Evolutionary conservation across 192 early-diverging fungal genomes (phyloP).

Genomic region (Coemansia sp.): DNA sequence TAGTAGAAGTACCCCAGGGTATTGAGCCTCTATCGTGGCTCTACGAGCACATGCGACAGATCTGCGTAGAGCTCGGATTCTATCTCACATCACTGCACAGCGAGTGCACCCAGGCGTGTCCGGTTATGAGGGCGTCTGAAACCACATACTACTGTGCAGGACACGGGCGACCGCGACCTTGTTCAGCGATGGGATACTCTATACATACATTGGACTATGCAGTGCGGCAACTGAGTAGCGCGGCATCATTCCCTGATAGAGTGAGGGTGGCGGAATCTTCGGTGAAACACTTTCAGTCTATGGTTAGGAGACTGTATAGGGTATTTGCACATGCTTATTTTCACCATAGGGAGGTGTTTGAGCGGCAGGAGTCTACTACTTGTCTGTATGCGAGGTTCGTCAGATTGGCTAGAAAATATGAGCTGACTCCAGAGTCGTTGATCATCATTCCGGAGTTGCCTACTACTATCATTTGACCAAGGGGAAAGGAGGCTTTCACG

Average conservation of each 20-base stretch:
- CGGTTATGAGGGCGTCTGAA: slow-evolving; percentile 92
- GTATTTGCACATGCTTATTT: slow-evolving; percentile 96
- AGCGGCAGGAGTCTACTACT: slow-evolving; percentile 80
- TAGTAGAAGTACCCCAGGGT: slow-evolving; percentile 66
- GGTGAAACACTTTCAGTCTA: slow-evolving; percentile 84
- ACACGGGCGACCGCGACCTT: slow-evolving; percentile 75
- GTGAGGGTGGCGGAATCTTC: slow-evolving; percentile 51
- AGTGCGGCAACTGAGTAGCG: slow-evolving; percentile 73
- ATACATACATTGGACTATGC: slow-evolving; percentile 95
- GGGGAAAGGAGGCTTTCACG: not conserved
- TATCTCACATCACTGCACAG: slow-evolving; percentile 69
- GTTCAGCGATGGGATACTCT: slow-evolving; percentile 89
- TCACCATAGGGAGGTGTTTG: slow-evolving; percentile 90
- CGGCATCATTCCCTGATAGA: slow-evolving; percentile 58
- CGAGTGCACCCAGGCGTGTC: slow-evolving; percentile 84
- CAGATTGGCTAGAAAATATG: slow-evolving; percentile 63
- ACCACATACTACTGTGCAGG: slow-evolving; percentile 93
- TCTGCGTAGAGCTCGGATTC: slow-evolving; percentile 83
- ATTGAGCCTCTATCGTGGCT: slow-evolving; percentile 76
- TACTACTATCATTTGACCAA: slow-evolving; percentile 8
- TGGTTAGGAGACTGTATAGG: slow-evolving; percentile 92
- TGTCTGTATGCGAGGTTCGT: slow-evolving; percentile 75
- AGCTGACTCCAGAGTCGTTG: slow-evolving; percentile 68
- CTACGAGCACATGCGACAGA: slow-evolving; percentile 89
- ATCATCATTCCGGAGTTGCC: slow-evolving; percentile 70